A percentile compares a stretch with the other conserved stretches of the same genome.
Evolutionary conservation across 352 stramenopile genomes (phyloP).

Genomic region (Pythium sp.): DNA sequence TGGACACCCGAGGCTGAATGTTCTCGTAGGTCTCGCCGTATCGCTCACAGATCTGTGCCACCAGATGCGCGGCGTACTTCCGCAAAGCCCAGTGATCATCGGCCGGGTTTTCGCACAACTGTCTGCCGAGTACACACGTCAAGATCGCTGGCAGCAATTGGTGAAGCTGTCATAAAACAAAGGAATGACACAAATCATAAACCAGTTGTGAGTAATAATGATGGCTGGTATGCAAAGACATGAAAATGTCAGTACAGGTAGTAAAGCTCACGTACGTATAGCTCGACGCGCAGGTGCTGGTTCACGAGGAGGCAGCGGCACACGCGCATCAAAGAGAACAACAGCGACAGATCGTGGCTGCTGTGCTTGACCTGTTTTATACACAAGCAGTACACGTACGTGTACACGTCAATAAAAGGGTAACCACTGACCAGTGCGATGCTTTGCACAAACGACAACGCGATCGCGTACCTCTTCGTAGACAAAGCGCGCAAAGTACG

Average conservation of each 20-base stretch:
- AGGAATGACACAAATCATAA: not conserved
- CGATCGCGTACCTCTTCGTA: conserved; percentile 62
- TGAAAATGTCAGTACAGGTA: not conserved
- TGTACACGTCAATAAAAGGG: not conserved
- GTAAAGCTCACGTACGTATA: conserved; percentile 66
- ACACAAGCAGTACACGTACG: not conserved
- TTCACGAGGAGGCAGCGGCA: conserved; percentile 90
- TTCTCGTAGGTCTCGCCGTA: conserved; percentile 91
- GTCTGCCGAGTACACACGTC: conserved; percentile 90
- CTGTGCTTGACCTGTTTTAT: conserved; percentile 67
- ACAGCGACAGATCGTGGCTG: conserved; percentile 68
- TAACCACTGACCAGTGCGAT: not conserved
- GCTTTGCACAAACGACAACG: not conserved
- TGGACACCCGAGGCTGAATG: conserved; percentile 90
- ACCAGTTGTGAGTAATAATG: not conserved
- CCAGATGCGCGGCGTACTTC: conserved; percentile 75
- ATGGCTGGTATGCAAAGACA: not conserved
- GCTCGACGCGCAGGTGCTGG: conserved; percentile 89
- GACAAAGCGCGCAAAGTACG: conserved; percentile 88
- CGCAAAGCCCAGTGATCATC: conserved; percentile 91
- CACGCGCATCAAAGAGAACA: conserved; percentile 87
- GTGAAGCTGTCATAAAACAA: conserved; percentile 63
- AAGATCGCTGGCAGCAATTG: conserved; percentile 92
- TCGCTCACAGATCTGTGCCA: conserved; percentile 81
- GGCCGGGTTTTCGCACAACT: conserved; percentile 82